Percentiles rank a stretch among this genome's conserved stretches.
Conservation (phyloP, 2,329 filamentous ascomycete genomes). For the Phoma sp. region DNA sequence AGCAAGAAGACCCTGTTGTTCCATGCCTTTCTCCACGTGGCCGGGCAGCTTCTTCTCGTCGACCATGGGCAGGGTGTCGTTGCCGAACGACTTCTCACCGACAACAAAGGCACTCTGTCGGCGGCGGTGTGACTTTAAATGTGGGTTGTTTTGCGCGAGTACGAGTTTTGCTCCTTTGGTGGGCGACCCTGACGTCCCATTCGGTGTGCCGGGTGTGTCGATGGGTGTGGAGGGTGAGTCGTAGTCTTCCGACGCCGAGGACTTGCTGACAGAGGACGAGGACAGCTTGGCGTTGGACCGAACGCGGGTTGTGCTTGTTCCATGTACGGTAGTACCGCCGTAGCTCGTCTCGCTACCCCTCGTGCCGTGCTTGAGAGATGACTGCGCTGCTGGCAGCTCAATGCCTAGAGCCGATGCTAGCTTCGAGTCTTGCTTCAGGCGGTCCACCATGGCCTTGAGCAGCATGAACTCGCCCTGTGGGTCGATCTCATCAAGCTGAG, state of each 20-base stretch:
- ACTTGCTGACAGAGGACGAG: slow-evolving; percentile 23
- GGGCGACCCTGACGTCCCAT: slow-evolving; percentile 48
- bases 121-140: slow-evolving; percentile 76
- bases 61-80: slow-evolving; percentile 41
- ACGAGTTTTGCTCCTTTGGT: slow-evolving; percentile 70
- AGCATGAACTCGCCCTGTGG: slow-evolving; percentile 90
- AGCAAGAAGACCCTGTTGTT: slow-evolving; percentile 86
- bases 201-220: slow-evolving; percentile 30
- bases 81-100: slow-evolving; percentile 54
- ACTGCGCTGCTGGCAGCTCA: slow-evolving; percentile 35
- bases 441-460: slow-evolving; percentile 77
- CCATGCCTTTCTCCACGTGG: slow-evolving; percentile 74
- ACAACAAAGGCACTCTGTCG: slow-evolving; percentile 50
- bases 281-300: slow-evolving; percentile 39
- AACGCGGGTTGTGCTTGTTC: slow-evolving; percentile 42
- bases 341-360: slow-evolving; percentile 41
- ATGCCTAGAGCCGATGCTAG: slow-evolving; percentile 58
- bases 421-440: slow-evolving; percentile 72
- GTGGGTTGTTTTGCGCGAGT: slow-evolving; percentile 81
- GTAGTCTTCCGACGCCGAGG: slow-evolving; percentile 27
- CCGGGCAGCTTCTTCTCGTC: slow-evolving; percentile 64
- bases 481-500: slow-evolving; percentile 81
- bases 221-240: slow-evolving; percentile 22
- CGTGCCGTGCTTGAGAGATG: slow-evolving; percentile 39
- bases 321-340: slow-evolving; percentile 44